Base-by-base conservation (phyloP, 2,329 filamentous ascomycete species). In the Plenodomus tracheiphilus region DNA sequence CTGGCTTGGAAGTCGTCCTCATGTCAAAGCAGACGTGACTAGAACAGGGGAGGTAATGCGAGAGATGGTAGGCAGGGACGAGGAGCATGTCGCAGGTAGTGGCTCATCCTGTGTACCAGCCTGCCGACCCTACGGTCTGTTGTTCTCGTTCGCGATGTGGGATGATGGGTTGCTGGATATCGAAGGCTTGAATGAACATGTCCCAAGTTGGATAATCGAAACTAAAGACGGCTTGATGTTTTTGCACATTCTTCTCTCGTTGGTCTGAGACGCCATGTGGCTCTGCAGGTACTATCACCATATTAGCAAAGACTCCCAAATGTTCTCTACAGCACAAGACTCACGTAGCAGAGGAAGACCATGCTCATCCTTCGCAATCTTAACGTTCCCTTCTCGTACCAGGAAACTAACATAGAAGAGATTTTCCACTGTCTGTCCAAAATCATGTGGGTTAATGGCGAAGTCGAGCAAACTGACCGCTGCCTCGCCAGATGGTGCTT, bases 401-500 rank as follows among this genome's bases (percentile, higher is more conserved):
- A 99, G 76, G 66, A 99, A 99, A 68, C 90, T 95, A 60, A 96
- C 84, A 69, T 97, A 97, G 72, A 99, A 99, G 62, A 99, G 79
- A 63, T 99, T 99, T 70, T 99, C 94, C 6, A 99, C 86, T 0
- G 91, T 96, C 72, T 99, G 94, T 0, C 90, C 90, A 64, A 97
- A 99, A 0, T 91, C 96, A 34, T 77, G 77, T 0, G 94, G 94
- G 61, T 99, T 96, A 56, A 97, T 82, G 35, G 91, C 89, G 60
- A 97, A 97, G 43, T 88, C 85, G 70, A 97, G 87, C 11, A 97
- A 74, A 41, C 89, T 85, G 3, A 96, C 82, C 8, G 59, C 63
- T 13, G 62, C 22, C 15, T 89, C 89, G 1, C 85, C 86, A 2
- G 85, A 53, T 1, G 38, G 85, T 16, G 80, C 78, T 11, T 47